phyloP scores from a whole-genome alignment of 805 yeast species.

The Blastobotrys robertii region DNA sequence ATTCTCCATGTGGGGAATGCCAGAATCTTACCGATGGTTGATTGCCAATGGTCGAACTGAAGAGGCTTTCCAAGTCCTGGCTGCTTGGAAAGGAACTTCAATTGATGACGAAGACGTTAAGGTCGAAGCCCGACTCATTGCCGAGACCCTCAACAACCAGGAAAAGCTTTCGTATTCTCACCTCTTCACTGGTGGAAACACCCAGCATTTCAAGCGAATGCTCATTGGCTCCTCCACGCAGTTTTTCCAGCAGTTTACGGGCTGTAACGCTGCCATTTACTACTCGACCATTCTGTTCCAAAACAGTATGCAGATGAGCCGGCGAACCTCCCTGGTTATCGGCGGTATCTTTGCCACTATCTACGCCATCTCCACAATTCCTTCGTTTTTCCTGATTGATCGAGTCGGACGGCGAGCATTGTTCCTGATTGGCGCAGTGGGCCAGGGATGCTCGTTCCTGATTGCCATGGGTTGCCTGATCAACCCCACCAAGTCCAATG shows the following conservation, averaged over 20 bases:
- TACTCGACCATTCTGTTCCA: constrained; percentile 18
- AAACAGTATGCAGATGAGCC: constrained; percentile 9
- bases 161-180: constrained; percentile 14
- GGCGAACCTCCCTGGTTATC: constrained; percentile 14
- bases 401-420: constrained; percentile 55
- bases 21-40: constrained; percentile 82
- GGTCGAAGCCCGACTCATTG: constrained; percentile 12
- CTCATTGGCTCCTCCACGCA: constrained; percentile 55
- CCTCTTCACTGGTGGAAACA: constrained; percentile 38
- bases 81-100: constrained; percentile 30
- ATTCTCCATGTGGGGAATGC: constrained; percentile 51
- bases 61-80: constrained; percentile 39
- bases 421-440: constrained; percentile 40
- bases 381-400: constrained; percentile 29
- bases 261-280: constrained; percentile 25
- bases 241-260: constrained; percentile 26
- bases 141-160: constrained; percentile 12
- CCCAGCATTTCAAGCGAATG: constrained; percentile 54
- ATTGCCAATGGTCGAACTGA: constrained; percentile 54
- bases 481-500: constrained; percentile 9
- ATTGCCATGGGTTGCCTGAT: constrained; percentile 18
- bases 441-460: constrained; percentile 33
- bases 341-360: constrained; percentile 19
- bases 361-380: constrained; percentile 18
- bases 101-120: constrained; percentile 7